Base-by-base conservation (phyloP, 1,139 yeast genomes). In the Kodamaea derodonti region DNA sequence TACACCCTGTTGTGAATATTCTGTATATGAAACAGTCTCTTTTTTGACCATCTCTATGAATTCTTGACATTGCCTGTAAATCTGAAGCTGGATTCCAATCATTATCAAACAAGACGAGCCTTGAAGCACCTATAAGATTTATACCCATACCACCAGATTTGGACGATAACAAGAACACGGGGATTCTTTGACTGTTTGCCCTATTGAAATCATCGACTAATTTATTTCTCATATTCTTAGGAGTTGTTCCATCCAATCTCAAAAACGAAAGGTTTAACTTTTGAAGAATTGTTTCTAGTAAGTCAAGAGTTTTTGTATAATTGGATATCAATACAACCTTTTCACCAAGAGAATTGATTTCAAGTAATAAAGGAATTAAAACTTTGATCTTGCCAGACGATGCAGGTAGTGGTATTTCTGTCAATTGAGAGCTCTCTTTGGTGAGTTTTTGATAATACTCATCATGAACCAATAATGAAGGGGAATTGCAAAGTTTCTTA, bases 51-150 rank as follows among this genome's bases (percentile, higher is more conserved):
- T 92, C 97, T 45, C 99, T 67, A 51, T 90, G 96, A 4, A 92
- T 82, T 42, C 99, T 64, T 1, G 97, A 95, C 95, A 92, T 87
- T 0, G 97, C 95, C 56, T 92, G 99, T 20, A 84, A 58, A 55
- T 92, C 99, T 10, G 84, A 74, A 0, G 97, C 78, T 0, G 98
- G 98, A 46, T 94, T 92, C 95, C 95, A 86, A 51, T 88, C 97
- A 41, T 90, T 84, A 51, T 88, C 97, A 50, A 84, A 84, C 16
- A 92, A 60, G 3, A 92, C 72, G 24, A 92, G 62, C 20, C 97
- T 65, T 0, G 95, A 87, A 0, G 95, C 98, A 1, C 98, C 98
- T 20, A 86, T 73, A 25, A 92, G 64, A 51, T 92, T 94, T 27
- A 92, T 67, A 0, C 99, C 99, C 42, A 84, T 80, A 0, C 99